phyloP scores from a whole-genome alignment of 2,329 filamentous ascomycete genomes.

The Penicillium capsulatum region DNA sequence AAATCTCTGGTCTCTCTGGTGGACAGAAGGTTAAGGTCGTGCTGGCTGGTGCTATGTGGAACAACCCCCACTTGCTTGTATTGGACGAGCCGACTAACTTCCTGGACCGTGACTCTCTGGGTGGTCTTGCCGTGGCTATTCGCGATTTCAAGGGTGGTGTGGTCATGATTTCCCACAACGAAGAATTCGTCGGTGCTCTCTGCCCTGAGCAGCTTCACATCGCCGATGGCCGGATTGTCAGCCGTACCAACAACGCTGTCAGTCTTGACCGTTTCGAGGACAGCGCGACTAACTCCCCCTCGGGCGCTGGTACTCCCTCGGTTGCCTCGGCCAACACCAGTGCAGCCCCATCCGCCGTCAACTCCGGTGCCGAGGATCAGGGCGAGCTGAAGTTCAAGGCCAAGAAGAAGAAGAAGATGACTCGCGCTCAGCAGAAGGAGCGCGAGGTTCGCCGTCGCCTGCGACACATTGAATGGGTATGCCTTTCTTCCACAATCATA shows the following conservation, averaged over 20 bases:
- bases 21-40: conserved; percentile 99
- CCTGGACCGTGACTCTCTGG: conserved; percentile 94
- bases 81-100: conserved; percentile 99
- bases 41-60: conserved; percentile 94
- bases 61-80: conserved; percentile 95
- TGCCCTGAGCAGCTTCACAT: conserved; percentile 97
- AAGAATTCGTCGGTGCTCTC: conserved; percentile 94
- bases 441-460: conserved; percentile 79
- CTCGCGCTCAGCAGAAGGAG: conserved; percentile 93
- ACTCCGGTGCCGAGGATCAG: conserved; percentile 79
- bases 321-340: conserved; percentile 58
- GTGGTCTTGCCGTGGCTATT: conserved; percentile 94
- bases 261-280: conserved; percentile 85
- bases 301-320: conserved; percentile 50
- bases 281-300: conserved; percentile 57
- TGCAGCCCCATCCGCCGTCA: conserved; percentile 62
- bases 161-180: conserved; percentile 99
- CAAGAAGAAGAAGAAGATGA: conserved; percentile 98
- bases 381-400: conserved; percentile 77
- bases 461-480: conserved; percentile 66
- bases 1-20: conserved; percentile 91
- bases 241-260: conserved; percentile 73
- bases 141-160: conserved; percentile 98
- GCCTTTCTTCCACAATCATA: conserved; percentile 12
- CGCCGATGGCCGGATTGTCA: conserved; percentile 76